These are phyloP conservation scores for Lactarius pseudohatsudake DNA, from an alignment of 768 basidiomycete species.

Conservation along the genomic window DNA sequence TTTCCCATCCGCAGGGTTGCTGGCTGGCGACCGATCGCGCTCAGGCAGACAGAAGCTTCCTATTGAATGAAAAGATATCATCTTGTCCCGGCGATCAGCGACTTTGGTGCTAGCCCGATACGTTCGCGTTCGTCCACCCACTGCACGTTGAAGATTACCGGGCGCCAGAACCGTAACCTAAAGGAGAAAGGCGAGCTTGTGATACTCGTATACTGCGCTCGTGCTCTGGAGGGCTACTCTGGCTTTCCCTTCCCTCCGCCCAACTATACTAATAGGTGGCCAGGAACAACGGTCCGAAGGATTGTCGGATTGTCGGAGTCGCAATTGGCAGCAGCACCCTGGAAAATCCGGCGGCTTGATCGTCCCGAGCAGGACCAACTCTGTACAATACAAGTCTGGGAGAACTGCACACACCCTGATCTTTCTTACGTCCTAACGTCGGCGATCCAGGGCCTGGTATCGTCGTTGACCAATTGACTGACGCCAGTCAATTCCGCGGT, in stretches of 20 bases:
- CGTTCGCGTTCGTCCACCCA: background rate
- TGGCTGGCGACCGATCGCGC: background rate
- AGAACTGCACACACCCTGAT: background rate
- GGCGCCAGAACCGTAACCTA: background rate
- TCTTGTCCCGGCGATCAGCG: background rate
- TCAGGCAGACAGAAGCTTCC: background rate
- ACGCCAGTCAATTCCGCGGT: background rate
- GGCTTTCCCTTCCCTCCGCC: background rate
- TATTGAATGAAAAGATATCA: background rate
- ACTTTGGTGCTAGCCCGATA: slow-evolving; percentile 12
- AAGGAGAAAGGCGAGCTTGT: slow-evolving; percentile 12
- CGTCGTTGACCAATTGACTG: background rate
- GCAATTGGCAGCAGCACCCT: background rate
- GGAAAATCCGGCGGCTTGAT: slow-evolving; percentile 2
- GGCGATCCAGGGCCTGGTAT: background rate
- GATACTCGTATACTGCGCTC: background rate
- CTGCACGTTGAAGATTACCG: background rate
- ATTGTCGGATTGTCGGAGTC: background rate
- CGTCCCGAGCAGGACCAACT: background rate
- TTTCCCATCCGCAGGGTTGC: slow-evolving; percentile 13
- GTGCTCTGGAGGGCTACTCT: background rate
- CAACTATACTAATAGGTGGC: background rate
- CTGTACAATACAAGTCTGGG: background rate
- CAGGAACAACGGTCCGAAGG: background rate
- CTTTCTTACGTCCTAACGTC: background rate